Conservation (phyloP, 371 early-diverging fungal genomes). For the Rhizopus microsporus region DNA sequence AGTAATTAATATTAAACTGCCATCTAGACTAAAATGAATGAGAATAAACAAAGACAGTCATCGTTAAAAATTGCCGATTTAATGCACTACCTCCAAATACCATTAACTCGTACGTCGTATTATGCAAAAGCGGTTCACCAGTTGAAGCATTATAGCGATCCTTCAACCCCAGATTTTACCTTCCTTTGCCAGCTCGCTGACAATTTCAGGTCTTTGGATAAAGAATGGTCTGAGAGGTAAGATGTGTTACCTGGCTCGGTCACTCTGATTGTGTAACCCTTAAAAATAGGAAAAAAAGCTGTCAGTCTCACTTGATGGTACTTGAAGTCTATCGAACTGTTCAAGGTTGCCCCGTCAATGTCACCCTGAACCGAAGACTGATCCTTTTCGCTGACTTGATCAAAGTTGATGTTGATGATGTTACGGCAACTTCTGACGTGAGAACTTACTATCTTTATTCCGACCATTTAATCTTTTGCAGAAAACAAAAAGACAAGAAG, state of each 20-base stretch:
- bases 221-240: conserved; percentile 23
- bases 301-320: conserved; percentile 20
- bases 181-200: conserved; percentile 5
- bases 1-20: neutral
- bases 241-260: neutral
- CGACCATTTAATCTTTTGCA: conserved; percentile 23
- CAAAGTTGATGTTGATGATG: conserved; percentile 31
- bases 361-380: conserved; percentile 27
- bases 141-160: conserved; percentile 21
- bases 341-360: conserved; percentile 22
- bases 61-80: conserved; percentile 3
- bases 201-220: conserved; percentile 12
- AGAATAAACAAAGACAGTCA: neutral
- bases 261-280: neutral
- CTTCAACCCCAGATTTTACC: conserved; percentile 25
- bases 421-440: conserved; percentile 18
- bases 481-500: conserved; percentile 19
- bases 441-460: conserved; percentile 37
- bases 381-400: conserved; percentile 24
- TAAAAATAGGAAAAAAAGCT: conserved; percentile 19
- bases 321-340: conserved; percentile 23
- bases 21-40: conserved; percentile 4
- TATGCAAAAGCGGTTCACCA: conserved; percentile 18
- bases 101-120: conserved; percentile 8
- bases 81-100: conserved; percentile 16